Conservation (phyloP, 768 basidiomycete species). For the Kwoniella dejecticola region DNA sequence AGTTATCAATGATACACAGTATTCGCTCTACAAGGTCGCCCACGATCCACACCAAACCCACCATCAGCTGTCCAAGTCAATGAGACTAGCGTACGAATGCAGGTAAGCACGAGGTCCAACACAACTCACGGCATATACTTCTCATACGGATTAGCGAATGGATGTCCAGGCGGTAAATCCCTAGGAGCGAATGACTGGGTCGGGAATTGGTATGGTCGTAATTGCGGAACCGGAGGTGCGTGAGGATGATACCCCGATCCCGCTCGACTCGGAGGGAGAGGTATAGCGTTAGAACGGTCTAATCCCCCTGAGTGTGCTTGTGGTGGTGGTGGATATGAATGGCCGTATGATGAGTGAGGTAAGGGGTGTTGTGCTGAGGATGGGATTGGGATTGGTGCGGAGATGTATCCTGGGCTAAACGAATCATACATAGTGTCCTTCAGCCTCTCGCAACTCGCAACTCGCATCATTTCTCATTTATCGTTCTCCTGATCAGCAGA, state of each 20-base stretch:
- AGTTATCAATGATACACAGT: background rate
- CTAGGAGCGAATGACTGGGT: conserved; percentile 9
- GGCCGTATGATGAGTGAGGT: background rate
- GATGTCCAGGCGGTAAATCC: conserved; percentile 11
- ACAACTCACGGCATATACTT: conserved; percentile 19
- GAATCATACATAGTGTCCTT: background rate
- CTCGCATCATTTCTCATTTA: too few relatives aligned
- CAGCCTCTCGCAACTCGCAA: too few relatives aligned
- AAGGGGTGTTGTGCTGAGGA: too few relatives aligned
- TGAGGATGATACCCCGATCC: too few relatives aligned
- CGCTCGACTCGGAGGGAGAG: too few relatives aligned
- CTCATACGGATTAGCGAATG: conserved; percentile 15
- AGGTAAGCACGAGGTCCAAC: background rate
- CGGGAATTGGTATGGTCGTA: conserved; percentile 2
- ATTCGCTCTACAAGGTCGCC: too few relatives aligned
- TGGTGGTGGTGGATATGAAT: background rate
- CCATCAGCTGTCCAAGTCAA: too few relatives aligned
- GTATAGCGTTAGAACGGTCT: too few relatives aligned
- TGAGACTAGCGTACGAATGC: too few relatives aligned
- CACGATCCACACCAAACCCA: too few relatives aligned
- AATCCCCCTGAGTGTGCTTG: too few relatives aligned
- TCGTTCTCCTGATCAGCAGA: too few relatives aligned
- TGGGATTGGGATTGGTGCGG: background rate
- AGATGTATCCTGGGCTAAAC: background rate
- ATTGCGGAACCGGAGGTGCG: background rate